Percentiles rank a stretch among this genome's conserved stretches.
These are phyloP conservation scores for Epichloe scottii DNA, from an alignment of 2,329 filamentous ascomycete species.

Conservation along the genomic window DNA sequence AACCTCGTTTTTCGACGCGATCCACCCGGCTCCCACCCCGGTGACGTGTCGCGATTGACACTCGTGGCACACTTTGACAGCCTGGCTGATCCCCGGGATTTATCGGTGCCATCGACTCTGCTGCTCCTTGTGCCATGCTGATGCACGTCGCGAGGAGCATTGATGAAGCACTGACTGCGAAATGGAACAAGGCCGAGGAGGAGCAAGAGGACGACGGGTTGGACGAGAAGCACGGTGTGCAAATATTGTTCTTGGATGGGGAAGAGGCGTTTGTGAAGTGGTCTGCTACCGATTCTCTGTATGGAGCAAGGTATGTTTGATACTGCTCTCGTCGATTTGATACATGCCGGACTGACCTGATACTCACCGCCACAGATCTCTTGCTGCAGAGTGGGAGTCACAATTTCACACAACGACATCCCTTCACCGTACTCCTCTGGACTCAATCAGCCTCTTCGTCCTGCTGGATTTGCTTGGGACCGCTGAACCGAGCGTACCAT, in stretches of 20 bases:
- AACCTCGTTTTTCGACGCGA: slow-evolving; percentile 83
- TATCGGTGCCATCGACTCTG: slow-evolving; percentile 86
- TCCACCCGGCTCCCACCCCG: slow-evolving; percentile 64
- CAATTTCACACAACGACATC: slow-evolving; percentile 57
- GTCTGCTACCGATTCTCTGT: slow-evolving; percentile 73
- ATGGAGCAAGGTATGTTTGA: slow-evolving; percentile 59
- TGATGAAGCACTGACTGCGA: slow-evolving; percentile 64
- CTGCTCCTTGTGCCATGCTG: slow-evolving; percentile 86
- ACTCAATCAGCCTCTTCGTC: slow-evolving; percentile 76
- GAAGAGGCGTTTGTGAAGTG: slow-evolving; percentile 83
- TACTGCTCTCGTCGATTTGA: background rate
- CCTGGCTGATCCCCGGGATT: slow-evolving; percentile 73
- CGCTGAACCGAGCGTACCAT: slow-evolving; percentile 57
- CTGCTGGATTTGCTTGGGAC: slow-evolving; percentile 82
- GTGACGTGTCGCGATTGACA: slow-evolving; percentile 69
- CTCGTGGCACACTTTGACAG: slow-evolving; percentile 93
- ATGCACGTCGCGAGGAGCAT: slow-evolving; percentile 75
- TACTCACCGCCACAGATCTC: slow-evolving; percentile 30
- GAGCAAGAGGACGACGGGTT: slow-evolving; percentile 45
- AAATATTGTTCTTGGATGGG: slow-evolving; percentile 82
- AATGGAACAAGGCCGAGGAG: slow-evolving; percentile 61
- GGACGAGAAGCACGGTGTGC: slow-evolving; percentile 70
- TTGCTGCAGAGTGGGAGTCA: slow-evolving; percentile 72
- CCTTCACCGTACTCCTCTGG: slow-evolving; percentile 61
- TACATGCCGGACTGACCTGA: background rate